Evolutionary conservation across 768 basidiomycete genomes (phyloP).

Genomic region (Podaxis sp.): DNA sequence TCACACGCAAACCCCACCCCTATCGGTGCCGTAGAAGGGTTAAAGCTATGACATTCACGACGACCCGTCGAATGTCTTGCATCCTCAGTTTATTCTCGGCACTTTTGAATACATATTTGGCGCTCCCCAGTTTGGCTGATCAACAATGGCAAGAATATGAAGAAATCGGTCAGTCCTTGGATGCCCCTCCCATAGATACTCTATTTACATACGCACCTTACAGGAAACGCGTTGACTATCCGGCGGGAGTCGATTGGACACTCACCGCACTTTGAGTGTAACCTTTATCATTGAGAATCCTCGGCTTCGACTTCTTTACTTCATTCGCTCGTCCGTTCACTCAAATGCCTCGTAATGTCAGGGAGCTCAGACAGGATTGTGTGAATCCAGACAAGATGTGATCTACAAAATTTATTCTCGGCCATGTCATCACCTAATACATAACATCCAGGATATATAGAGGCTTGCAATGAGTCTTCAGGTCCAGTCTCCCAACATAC

Average conservation of each 20-base stretch:
- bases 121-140: background rate
- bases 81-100: background rate
- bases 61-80: background rate
- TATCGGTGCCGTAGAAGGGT: background rate
- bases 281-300: background rate
- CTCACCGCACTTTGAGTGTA: background rate
- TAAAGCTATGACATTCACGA: background rate
- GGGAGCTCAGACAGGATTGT: background rate
- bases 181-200: too few relatives aligned
- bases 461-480: background rate
- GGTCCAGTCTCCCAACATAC: slow-evolving; percentile 5
- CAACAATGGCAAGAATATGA: background rate
- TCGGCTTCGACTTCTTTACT: background rate
- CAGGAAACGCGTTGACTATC: background rate
- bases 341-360: background rate
- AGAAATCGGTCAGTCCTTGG: background rate
- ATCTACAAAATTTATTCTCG: background rate
- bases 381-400: slow-evolving; percentile 2
- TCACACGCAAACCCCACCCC: background rate
- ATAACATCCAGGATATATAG: background rate
- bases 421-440: background rate
- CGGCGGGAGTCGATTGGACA: background rate
- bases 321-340: background rate
- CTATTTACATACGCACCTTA: background rate
- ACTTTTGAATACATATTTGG: background rate